Percentiles rank a stretch among this genome's conserved stretches.
These are phyloP conservation scores for Eutrema heterophyllum DNA, from an alignment of 345 rosid species.

Conservation along the genomic window DNA sequence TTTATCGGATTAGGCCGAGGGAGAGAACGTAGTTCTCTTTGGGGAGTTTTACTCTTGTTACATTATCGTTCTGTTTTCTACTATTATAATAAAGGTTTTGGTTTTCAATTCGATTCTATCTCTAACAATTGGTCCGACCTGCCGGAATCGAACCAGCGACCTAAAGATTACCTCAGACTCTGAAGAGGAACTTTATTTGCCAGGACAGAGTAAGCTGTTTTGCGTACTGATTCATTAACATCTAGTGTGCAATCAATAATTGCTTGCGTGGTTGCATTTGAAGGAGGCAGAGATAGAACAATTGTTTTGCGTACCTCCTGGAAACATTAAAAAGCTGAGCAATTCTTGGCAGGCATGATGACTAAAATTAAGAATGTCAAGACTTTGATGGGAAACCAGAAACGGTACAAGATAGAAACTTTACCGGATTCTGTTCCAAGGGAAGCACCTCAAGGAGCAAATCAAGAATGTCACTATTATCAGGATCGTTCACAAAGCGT, in stretches of 20 bases:
- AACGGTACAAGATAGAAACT: slow-evolving; percentile 22
- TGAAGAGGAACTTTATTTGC: slow-evolving; percentile 95
- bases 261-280: slow-evolving; percentile 59
- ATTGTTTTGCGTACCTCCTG: slow-evolving; percentile 96
- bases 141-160: too few relatives aligned
- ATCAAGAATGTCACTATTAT: slow-evolving; percentile 76
- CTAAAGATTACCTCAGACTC: slow-evolving; percentile 73
- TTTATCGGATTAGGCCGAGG: too few relatives aligned
- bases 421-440: slow-evolving; percentile 66
- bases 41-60: too few relatives aligned
- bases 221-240: slow-evolving; percentile 70
- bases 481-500: slow-evolving; percentile 80
- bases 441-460: slow-evolving; percentile 72
- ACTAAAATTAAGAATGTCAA: too few relatives aligned
- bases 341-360: not conserved
- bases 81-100: too few relatives aligned
- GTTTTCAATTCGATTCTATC: too few relatives aligned
- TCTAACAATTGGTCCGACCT: too few relatives aligned
- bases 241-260: slow-evolving; percentile 47
- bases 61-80: too few relatives aligned
- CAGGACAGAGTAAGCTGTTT: slow-evolving; percentile 73
- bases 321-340: slow-evolving; percentile 13
- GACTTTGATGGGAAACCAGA: not conserved
- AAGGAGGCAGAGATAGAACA: slow-evolving; percentile 81
- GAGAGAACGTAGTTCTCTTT: too few relatives aligned